Evolutionary conservation across 108 stramenopile genomes (phyloP).

Genomic region (Nannochloropsis oceanica): DNA sequence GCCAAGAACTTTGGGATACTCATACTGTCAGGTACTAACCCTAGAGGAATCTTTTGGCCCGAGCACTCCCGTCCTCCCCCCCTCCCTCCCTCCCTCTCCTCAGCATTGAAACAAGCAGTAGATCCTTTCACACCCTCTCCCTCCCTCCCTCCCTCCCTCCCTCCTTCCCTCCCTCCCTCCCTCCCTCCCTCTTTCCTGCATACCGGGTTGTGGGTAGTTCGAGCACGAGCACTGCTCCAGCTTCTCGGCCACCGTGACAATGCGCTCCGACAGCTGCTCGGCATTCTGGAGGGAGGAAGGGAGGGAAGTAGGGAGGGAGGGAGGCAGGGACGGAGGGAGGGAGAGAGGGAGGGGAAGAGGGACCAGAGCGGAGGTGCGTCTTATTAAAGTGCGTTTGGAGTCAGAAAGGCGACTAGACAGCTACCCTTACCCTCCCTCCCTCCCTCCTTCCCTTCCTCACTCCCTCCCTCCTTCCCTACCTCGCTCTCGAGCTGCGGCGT

Average conservation of each 20-base stretch:
- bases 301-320: too few species aligned
- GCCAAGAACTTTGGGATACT: too few species aligned
- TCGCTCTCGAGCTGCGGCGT: slow-evolving; percentile 34
- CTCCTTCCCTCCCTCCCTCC: too few species aligned
- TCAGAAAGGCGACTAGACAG: background rate
- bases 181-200: too few species aligned
- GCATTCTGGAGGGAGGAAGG: slow-evolving; percentile 6
- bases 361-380: background rate
- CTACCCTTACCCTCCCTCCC: background rate
- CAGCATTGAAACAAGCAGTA: too few species aligned
- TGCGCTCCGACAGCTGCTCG: slow-evolving; percentile 29
- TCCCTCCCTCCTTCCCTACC: background rate
- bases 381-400: background rate
- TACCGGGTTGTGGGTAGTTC: too few species aligned
- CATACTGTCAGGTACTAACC: too few species aligned
- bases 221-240: slow-evolving; percentile 16
- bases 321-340: background rate
- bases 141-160: too few species aligned
- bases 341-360: background rate
- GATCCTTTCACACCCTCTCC: too few species aligned
- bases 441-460: background rate
- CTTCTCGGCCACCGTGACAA: slow-evolving; percentile 22
- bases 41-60: too few species aligned
- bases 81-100: too few species aligned
- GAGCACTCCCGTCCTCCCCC: too few species aligned